A percentile compares a stretch with the other conserved stretches of the same genome.
Conservation (phyloP, 768 basidiomycete species). For the Collybia sordida region DNA sequence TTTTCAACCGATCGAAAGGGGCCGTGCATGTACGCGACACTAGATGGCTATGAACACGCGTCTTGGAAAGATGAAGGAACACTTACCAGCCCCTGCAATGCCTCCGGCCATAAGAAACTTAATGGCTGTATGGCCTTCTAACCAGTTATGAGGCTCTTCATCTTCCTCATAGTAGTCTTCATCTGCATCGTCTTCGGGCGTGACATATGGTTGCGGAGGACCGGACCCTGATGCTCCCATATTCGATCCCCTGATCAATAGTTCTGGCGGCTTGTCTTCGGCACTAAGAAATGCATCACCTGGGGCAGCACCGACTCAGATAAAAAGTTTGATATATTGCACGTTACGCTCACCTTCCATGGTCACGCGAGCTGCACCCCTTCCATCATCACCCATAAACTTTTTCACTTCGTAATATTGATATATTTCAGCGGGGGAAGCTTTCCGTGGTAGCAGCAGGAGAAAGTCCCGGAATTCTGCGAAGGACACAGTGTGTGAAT, state of each 20-base stretch:
- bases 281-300: slow-evolving; percentile 79
- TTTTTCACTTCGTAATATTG: slow-evolving; percentile 72
- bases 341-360: slow-evolving; percentile 74
- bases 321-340: slow-evolving; percentile 1
- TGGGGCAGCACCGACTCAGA: slow-evolving; percentile 25
- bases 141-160: slow-evolving; percentile 56
- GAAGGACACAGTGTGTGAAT: slow-evolving; percentile 72
- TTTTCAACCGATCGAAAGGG: slow-evolving; percentile 94
- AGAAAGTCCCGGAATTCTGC: slow-evolving; percentile 89
- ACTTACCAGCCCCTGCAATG: slow-evolving; percentile 87
- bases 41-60: slow-evolving; percentile 33
- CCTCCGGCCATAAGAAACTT: slow-evolving; percentile 94
- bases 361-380: slow-evolving; percentile 76
- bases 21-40: slow-evolving; percentile 97
- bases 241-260: slow-evolving; percentile 8
- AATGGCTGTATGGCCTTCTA: slow-evolving; percentile 73
- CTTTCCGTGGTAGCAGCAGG: slow-evolving; percentile 79
- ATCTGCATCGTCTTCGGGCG: slow-evolving; percentile 37
- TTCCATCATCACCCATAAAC: slow-evolving; percentile 71
- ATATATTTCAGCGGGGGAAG: slow-evolving; percentile 84
- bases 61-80: slow-evolving; percentile 36
- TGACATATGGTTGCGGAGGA: neutral
- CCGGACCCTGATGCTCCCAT: slow-evolving; percentile 11
- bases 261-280: slow-evolving; percentile 62
- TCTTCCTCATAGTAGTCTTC: slow-evolving; percentile 56